Evolutionary conservation across 768 basidiomycete species (phyloP).

Genomic region (Serpula lacrymans): DNA sequence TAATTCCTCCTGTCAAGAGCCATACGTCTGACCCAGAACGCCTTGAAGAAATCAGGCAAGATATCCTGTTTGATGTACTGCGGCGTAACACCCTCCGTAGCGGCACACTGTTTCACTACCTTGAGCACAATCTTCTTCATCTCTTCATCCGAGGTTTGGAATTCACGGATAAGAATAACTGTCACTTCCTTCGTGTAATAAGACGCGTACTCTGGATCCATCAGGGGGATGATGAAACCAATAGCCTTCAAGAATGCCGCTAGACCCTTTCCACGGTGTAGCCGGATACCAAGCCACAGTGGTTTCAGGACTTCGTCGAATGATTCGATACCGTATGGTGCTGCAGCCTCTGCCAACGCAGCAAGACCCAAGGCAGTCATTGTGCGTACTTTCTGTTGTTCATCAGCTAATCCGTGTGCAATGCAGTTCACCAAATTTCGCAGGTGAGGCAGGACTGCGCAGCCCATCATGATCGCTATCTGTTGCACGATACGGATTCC

Average conservation of each 20-base stretch:
- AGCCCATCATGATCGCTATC: slow-evolving; percentile 99
- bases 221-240: slow-evolving; percentile 98
- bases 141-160: slow-evolving; percentile 99
- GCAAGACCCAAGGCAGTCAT: slow-evolving; percentile 80
- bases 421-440: slow-evolving; percentile 93
- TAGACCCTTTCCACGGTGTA: slow-evolving; percentile 75
- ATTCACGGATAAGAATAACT: slow-evolving; percentile 95
- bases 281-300: slow-evolving; percentile 73
- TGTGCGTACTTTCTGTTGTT: slow-evolving; percentile 77
- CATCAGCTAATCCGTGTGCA: slow-evolving; percentile 74
- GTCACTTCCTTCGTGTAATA: slow-evolving; percentile 99
- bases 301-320: slow-evolving; percentile 93
- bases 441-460: slow-evolving; percentile 94
- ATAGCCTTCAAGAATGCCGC: slow-evolving; percentile 88
- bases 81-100: slow-evolving; percentile 96
- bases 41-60: slow-evolving; percentile 97
- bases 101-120: slow-evolving; percentile 98
- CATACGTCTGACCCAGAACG: slow-evolving; percentile 99
- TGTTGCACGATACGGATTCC: slow-evolving; percentile 99
- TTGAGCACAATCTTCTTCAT: slow-evolving; percentile 99
- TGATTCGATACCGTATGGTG: slow-evolving; percentile 99
- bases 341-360: slow-evolving; percentile 94
- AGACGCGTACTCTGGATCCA: slow-evolving; percentile 99
- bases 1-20: slow-evolving; percentile 96
- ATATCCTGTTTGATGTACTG: slow-evolving; percentile 97